phyloP scores from a whole-genome alignment of 2,329 filamentous ascomycete genomes.

The Trichophyton rubrum region DNA sequence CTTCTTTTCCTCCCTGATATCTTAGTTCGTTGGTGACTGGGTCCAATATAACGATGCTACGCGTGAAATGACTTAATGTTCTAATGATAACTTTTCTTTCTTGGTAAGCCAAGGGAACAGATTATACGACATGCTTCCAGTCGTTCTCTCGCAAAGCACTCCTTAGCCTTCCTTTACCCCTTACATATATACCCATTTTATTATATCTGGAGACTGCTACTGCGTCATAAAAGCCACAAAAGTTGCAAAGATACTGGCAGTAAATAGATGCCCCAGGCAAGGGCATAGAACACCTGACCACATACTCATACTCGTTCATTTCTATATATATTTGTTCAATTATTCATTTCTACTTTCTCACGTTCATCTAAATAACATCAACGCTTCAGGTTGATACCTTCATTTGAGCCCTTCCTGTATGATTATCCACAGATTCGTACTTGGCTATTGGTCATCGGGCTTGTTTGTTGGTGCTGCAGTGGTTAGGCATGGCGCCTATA shows the following conservation, averaged over 20 bases:
- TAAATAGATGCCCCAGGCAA: background rate
- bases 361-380: background rate
- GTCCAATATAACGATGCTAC: background rate
- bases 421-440: background rate
- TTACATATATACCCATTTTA: background rate
- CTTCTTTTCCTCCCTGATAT: background rate
- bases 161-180: background rate
- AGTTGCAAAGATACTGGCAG: background rate
- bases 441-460: background rate
- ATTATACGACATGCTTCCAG: background rate
- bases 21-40: background rate
- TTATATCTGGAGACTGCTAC: background rate
- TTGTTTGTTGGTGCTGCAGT: background rate
- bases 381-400: background rate
- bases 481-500: background rate
- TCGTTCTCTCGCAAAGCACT: conserved; percentile 1
- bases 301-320: background rate
- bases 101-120: conserved; percentile 2
- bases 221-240: background rate
- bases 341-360: background rate
- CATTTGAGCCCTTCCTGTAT: background rate
- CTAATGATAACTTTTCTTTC: conserved; percentile 4
- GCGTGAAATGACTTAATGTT: conserved; percentile 3
- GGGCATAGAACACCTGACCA: background rate
- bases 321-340: background rate